Base-by-base conservation (phyloP, 495 filamentous ascomycete species). In the Durotheca rogersii region DNA sequence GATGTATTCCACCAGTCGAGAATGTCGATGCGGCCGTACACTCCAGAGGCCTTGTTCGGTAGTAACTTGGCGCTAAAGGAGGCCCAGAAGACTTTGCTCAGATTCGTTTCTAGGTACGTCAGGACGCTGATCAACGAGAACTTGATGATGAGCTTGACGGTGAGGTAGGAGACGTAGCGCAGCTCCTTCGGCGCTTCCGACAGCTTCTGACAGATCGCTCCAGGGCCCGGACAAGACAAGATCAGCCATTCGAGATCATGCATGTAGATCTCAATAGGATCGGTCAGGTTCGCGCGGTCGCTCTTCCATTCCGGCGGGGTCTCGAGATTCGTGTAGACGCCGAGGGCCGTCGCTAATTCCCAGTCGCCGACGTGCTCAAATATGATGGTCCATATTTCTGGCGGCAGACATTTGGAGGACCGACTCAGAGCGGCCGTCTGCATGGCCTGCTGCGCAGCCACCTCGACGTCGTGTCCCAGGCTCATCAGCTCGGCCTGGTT, bases 71-170 rank as follows among this genome's bases (percentile, higher is more conserved):
- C 82, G 44, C 83, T 88, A 56, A 90, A 94, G 1, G 80, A 89
- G 17, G 79, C 81, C 81, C 82, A 87, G 66, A 95, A 91, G 3
- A 95, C 79, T 48, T 88, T 84, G 36, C 85, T 82, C 52, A 87
- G 79, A 41, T 87, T 76, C 23, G 81, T 76, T 55, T 90, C 88
- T n/a, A 96, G 78, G 64, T 89, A 89, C 7, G 81, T 78, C 14
- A 96, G 82, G 10, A 96, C 78, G 20, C 84, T 79, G 12, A 81
- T 86, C 49, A 88, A 83, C 23, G 82, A 86, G 61, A 95, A 96
- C 56, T 92, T 92, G 71, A 95, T 86, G 57, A 96, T 89, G 18
- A 94, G 81, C 55, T 92, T 88, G 48, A 91, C 88, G 30, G 86
- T 86, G 1, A 90, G 74, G 21, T 84, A 84, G 3, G 89, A 92